Conservation (phyloP, 345 rosid genomes). For the Iberis pinnata region DNA sequence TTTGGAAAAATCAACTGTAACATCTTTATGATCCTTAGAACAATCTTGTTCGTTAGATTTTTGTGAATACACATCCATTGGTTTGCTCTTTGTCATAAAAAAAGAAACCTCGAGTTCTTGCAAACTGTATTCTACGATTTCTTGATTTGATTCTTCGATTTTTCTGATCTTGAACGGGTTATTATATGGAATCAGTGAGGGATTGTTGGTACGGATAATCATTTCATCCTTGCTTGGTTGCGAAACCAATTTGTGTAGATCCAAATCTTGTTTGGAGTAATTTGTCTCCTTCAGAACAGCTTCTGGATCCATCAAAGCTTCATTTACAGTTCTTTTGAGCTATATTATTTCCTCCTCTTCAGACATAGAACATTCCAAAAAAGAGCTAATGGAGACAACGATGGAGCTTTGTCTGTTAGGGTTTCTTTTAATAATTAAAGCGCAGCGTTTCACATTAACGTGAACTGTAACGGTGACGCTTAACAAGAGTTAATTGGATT, state of each 20-base stretch:
- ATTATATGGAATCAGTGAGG: conserved; percentile 37
- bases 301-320: conserved; percentile 18
- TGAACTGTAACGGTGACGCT: too few relatives aligned
- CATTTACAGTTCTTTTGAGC: conserved; percentile 24
- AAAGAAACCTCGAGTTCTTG: conserved; percentile 26
- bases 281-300: conserved; percentile 30
- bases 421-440: too few relatives aligned
- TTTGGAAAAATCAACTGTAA: conserved; percentile 25
- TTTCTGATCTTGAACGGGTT: conserved; percentile 60
- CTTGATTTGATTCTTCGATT: conserved; percentile 27
- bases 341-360: conserved; percentile 25
- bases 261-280: conserved; percentile 38
- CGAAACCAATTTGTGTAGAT: conserved; percentile 39
- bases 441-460: too few relatives aligned
- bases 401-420: too few relatives aligned
- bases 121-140: neutral
- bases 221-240: conserved; percentile 21
- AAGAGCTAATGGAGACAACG: too few relatives aligned
- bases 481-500: too few relatives aligned
- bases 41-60: neutral
- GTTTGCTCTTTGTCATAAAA: conserved; percentile 20
- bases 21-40: conserved; percentile 16
- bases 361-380: conserved; percentile 27
- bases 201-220: conserved; percentile 16
- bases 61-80: conserved; percentile 18